These are phyloP conservation scores for Psidium friedrichsthalianum DNA, from an alignment of 345 rosid genomes.

Conservation along the genomic window DNA sequence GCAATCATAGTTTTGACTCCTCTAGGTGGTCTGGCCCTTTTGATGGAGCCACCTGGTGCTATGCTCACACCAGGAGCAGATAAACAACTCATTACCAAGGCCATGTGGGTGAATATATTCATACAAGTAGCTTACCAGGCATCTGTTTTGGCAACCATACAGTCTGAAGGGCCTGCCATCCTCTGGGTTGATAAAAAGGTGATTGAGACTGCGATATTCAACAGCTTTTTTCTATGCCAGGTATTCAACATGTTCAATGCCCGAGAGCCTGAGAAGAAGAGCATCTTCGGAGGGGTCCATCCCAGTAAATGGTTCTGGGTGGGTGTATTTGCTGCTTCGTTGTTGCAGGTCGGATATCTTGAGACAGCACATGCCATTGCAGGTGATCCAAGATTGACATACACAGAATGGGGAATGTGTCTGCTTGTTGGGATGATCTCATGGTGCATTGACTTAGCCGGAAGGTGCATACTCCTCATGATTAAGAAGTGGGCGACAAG, in stretches of 20 bases:
- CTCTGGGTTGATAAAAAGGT: constrained; percentile 2
- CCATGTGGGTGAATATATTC: constrained; percentile 17
- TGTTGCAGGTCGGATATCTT: neutral
- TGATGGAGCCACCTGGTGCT: constrained; percentile 2
- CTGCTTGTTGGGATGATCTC: neutral
- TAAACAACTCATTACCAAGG: constrained; percentile 12
- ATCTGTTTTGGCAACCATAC: constrained; percentile 4
- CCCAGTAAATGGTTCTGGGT: neutral
- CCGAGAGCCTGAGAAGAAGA: constrained; percentile 1
- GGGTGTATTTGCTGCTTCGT: neutral
- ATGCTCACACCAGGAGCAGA: neutral
- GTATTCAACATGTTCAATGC: constrained; percentile 21
- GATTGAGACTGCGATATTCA: constrained; percentile 14
- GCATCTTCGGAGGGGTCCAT: constrained; percentile 10
- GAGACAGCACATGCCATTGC: neutral
- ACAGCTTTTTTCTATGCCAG: constrained; percentile 12
- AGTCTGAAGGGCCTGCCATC: constrained; percentile 10
- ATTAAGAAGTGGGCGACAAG: neutral
- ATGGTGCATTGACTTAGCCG: neutral
- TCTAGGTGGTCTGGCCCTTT: constrained; percentile 9
- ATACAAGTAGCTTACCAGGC: constrained; percentile 14
- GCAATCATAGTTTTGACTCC: neutral
- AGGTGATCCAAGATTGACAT: neutral
- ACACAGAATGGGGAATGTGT: neutral
- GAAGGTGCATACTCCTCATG: neutral